Evolutionary conservation across 2,329 filamentous ascomycete species (phyloP).

Genomic region (Diaporthe citrichinensis): DNA sequence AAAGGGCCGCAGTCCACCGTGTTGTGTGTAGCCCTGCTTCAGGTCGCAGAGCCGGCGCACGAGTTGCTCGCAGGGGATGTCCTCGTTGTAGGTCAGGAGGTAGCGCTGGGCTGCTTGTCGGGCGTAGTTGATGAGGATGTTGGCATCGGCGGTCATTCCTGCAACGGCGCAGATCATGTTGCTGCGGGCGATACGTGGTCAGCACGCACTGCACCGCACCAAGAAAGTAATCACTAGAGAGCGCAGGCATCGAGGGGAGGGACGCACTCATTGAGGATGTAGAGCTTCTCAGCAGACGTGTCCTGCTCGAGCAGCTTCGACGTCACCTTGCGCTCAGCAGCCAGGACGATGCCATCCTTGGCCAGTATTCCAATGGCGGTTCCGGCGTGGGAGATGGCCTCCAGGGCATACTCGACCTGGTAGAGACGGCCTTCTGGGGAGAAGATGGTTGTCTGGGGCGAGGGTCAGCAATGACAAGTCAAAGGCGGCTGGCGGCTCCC

Average conservation of each 20-base stretch:
- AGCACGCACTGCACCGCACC: constrained; percentile 16
- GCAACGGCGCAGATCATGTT: constrained; percentile 99
- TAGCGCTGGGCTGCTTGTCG: constrained; percentile 97
- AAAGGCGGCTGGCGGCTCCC: neutral
- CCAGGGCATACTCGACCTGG: constrained; percentile 98
- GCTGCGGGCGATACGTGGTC: constrained; percentile 62
- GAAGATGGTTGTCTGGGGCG: constrained; percentile 94
- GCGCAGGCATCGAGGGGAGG: neutral
- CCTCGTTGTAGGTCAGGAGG: constrained; percentile 99
- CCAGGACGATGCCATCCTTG: constrained; percentile 97
- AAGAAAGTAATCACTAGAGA: neutral
- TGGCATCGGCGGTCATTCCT: constrained; percentile 99
- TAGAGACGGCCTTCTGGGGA: constrained; percentile 98
- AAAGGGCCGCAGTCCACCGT: constrained; percentile 97
- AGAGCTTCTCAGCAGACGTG: constrained; percentile 99
- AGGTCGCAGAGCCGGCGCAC: constrained; percentile 96
- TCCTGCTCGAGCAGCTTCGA: constrained; percentile 99
- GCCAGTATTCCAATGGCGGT: constrained; percentile 97
- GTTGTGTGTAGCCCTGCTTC: constrained; percentile 99
- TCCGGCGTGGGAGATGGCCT: constrained; percentile 98
- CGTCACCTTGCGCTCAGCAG: constrained; percentile 98
- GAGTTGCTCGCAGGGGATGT: constrained; percentile 98
- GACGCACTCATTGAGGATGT: constrained; percentile 95
- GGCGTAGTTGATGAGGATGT: constrained; percentile 99
- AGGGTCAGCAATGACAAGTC: constrained; percentile 38